Base-by-base conservation (phyloP, 2,329 filamentous ascomycete genomes). In the Ceratocystis colombiana region DNA sequence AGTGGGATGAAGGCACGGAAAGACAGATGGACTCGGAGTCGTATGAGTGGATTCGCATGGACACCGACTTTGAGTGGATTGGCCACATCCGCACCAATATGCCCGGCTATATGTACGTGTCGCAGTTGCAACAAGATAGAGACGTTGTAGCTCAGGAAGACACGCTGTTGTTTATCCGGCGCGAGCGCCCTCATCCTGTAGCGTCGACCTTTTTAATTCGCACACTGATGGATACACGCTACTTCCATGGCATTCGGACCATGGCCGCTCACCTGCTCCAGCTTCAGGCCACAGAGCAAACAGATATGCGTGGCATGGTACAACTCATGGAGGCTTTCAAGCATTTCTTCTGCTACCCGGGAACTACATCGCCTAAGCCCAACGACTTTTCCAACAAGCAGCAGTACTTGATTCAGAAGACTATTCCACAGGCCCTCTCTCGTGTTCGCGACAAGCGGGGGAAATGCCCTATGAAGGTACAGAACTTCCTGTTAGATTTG, bases 61-160 rank as follows among this genome's bases (percentile, higher is more conserved):
- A 99, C 75, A 92, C 93, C 17, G 95, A 99, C 75, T 97, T 97
- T 71, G 94, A 99, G 74, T 99, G 94, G 94, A 87, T 96, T 67
- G 94, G 89, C 75, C 87, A 87, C 70, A 89, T 96, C 75, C 86
- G 88, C 68, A 80, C 82, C 10, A 87, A 87, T 69, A 90, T 96
- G 82, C 90, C 90, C 59, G 85, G 90, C 3, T 97, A 97, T 79
- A 99, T 99, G 95, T 96, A 94, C 74, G 85, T 96, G 67, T 96
- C 94, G 25, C 94, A 99, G 75, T 80, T 99, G 69, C 94, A 99
- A 74, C 94, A 99, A 75, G 94, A 99, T 75, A 84, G 93, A 71
- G 95, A 99, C 74, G 90, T 99, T 67, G 90, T 96, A 69, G 95
- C 95, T n/a, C 85, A 88, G 70, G 83, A 86, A 71, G 84, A 88